Conservation (phyloP, 164 flowering plant species). For the Vitis vinifera region ASM3070453v1 NC_081808.1:19860501-19861000, state of each 20-base stretch:
- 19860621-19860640: neutral
- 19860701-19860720: slow-evolving; percentile 48
- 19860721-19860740: slow-evolving; percentile 37
- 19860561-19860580: no score
- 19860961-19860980: no score
- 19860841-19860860: neutral
- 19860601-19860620: no score
- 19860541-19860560: no score
- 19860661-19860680: neutral
- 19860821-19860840: neutral
- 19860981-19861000: no score
- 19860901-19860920: neutral
- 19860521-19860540: no score
- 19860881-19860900: neutral
- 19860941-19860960: no score
- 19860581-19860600: no score
- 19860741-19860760: slow-evolving; percentile 47
- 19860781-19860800: slow-evolving; percentile 51
- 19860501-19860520: no score
- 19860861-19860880: neutral
- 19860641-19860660: neutral
- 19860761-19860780: slow-evolving; percentile 70
- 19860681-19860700: neutral
- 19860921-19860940: neutral
- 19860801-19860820: neutral